Evolutionary conservation across 2,329 filamentous ascomycete species (phyloP).

Genomic region (Epichloe hybrida): DNA sequence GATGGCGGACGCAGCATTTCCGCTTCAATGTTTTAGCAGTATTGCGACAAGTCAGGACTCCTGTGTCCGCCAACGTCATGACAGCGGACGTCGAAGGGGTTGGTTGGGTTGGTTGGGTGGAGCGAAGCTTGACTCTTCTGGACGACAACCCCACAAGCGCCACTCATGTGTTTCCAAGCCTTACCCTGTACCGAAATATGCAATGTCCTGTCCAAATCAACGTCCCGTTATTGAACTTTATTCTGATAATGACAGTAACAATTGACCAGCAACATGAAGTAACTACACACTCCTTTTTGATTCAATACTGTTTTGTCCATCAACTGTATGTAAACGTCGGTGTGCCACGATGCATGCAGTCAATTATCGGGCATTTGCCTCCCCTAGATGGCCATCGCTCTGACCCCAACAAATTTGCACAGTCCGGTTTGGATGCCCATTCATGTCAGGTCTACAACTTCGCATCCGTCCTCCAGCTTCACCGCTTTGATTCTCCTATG

Average conservation of each 20-base stretch:
- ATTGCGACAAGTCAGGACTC: not conserved
- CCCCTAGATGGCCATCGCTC: too few relatives aligned
- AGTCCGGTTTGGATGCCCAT: not conserved
- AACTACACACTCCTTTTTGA: not conserved
- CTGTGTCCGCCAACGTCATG: slow-evolving; percentile 6
- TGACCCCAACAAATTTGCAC: too few relatives aligned
- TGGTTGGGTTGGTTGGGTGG: not conserved
- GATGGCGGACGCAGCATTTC: slow-evolving; percentile 19
- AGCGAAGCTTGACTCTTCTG: not conserved
- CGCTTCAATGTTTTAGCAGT: slow-evolving; percentile 9
- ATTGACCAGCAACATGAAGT: too few relatives aligned
- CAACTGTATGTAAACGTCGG: not conserved
- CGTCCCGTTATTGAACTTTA: too few relatives aligned
- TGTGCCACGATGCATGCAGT: not conserved
- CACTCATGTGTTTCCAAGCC: not conserved
- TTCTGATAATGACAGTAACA: too few relatives aligned
- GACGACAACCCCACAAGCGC: not conserved
- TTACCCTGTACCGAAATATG: too few relatives aligned
- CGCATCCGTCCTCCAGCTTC: not conserved
- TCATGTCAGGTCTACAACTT: slow-evolving; percentile 2
- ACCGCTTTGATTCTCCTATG: not conserved
- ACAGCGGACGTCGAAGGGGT: not conserved
- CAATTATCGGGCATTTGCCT: not conserved
- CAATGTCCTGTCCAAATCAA: too few relatives aligned
- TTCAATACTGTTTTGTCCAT: not conserved